A percentile compares a stretch with the other conserved stretches of the same genome.
Evolutionary conservation across 495 filamentous ascomycete species (phyloP).

Genomic region (Aspergillus affinis): DNA sequence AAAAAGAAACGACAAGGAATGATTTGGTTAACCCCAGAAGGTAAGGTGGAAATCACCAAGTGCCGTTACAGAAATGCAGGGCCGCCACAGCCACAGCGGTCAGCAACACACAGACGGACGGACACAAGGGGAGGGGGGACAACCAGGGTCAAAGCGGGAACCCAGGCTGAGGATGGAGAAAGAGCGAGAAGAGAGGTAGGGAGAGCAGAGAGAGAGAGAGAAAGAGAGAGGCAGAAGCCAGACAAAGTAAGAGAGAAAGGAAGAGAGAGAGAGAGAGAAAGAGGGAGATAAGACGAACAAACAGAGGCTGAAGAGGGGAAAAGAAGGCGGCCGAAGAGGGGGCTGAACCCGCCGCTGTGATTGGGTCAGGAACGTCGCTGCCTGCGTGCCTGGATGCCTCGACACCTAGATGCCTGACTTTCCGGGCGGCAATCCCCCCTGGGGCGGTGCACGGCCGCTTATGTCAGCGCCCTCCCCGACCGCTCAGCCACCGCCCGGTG

Average conservation of each 20-base stretch:
- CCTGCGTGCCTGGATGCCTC: slow-evolving; percentile 13
- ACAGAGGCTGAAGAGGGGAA: slow-evolving; percentile 21
- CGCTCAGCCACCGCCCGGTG: background rate
- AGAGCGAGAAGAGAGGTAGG: slow-evolving; percentile 2
- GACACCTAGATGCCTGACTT: slow-evolving; percentile 9
- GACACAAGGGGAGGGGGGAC: slow-evolving; percentile 1
- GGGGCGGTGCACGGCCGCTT: slow-evolving; percentile 16
- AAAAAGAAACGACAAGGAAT: slow-evolving; percentile 6
- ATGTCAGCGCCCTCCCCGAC: background rate
- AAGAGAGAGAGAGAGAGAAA: slow-evolving; percentile 10
- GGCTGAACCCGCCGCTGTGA: slow-evolving; percentile 10
- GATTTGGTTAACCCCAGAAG: slow-evolving; percentile 1
- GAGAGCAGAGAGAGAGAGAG: background rate
- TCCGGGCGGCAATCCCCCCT: background rate
- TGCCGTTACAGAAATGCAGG: slow-evolving; percentile 21
- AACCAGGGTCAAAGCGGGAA: slow-evolving; percentile 16
- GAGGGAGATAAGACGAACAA: slow-evolving; percentile 8
- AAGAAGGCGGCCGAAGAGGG: slow-evolving; percentile 9
- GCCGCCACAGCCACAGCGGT: slow-evolving; percentile 33
- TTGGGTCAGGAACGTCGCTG: slow-evolving; percentile 21
- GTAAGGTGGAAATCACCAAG: slow-evolving; percentile 1
- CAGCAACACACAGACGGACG: slow-evolving; percentile 22
- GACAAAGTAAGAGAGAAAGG: slow-evolving; percentile 1
- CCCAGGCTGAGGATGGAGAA: slow-evolving; percentile 1
- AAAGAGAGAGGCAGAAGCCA: slow-evolving; percentile 6